phyloP scores from a whole-genome alignment of 164 flowering plant species.

The Vitis amurensis region DNA sequence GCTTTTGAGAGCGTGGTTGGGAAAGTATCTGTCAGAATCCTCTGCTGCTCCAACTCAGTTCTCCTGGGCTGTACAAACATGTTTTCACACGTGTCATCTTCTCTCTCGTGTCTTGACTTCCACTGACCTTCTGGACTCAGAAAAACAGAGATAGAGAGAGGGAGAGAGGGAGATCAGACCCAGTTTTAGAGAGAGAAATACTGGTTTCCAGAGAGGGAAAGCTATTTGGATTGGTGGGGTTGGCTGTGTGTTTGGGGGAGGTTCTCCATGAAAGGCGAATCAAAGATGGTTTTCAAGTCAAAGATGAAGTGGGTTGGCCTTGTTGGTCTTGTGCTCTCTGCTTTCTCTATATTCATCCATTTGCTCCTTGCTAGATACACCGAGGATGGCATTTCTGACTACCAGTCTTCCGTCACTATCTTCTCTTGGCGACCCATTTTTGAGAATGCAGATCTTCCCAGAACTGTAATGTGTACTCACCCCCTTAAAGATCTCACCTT shows the following conservation, averaged over 20 bases:
- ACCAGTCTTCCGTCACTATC: constrained; percentile 65
- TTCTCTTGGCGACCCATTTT: constrained; percentile 85
- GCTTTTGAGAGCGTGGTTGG: not conserved
- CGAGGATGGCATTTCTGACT: constrained; percentile 40
- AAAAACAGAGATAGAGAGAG: constrained; percentile 8
- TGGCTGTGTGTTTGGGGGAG: not conserved
- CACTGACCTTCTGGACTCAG: not conserved
- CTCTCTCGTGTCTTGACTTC: constrained; percentile 6
- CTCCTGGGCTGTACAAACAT: not conserved
- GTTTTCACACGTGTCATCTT: constrained; percentile 1
- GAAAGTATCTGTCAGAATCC: not conserved
- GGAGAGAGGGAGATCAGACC: not conserved
- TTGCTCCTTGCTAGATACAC: constrained; percentile 81
- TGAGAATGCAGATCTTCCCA: constrained; percentile 44
- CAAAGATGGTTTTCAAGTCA: constrained; percentile 62
- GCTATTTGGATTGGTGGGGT: not conserved
- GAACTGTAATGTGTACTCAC: constrained; percentile 40
- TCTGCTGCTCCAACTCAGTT: not conserved
- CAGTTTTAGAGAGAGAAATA: not conserved
- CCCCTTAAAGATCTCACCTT: constrained; percentile 24
- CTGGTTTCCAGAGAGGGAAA: not conserved
- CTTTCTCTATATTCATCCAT: constrained; percentile 69
- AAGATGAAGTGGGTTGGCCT: constrained; percentile 79
- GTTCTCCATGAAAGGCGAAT: constrained; percentile 53
- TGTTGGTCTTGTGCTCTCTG: constrained; percentile 70